These are phyloP conservation scores for Wallacemonas sp. DNA, from an alignment of 208 protist genomes.

Conservation along the genomic window DNA sequence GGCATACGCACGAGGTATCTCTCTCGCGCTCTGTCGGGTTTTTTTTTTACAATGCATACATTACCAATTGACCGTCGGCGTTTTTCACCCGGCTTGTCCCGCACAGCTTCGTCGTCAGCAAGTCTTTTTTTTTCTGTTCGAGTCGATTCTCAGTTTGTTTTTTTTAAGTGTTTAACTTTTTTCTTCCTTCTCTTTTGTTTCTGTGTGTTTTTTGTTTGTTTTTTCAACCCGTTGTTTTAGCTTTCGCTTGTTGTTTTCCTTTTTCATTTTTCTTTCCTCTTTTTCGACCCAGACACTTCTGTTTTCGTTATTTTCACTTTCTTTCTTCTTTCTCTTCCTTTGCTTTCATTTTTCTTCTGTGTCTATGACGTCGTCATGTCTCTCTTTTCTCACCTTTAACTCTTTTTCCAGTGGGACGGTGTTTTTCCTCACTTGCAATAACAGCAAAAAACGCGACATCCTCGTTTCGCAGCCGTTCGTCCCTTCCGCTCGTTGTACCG, in stretches of 20 bases:
- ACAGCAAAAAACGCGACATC: too few species aligned
- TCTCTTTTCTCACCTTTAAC: slow-evolving; percentile 14
- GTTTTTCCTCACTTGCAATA: too few species aligned
- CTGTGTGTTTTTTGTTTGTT: slow-evolving; percentile 1
- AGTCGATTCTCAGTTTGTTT: slow-evolving; percentile 8
- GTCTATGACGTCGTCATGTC: not conserved
- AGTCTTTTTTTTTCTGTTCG: slow-evolving; percentile 10
- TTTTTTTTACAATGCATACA: not conserved
- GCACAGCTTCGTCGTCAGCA: too few species aligned
- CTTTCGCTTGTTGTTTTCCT: not conserved
- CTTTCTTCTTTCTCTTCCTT: slow-evolving; percentile 13
- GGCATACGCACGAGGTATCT: too few species aligned
- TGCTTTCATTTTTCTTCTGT: slow-evolving; percentile 17
- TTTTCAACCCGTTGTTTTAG: slow-evolving; percentile 1
- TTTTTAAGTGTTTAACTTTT: slow-evolving; percentile 12
- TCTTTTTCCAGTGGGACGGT: slow-evolving; percentile 14
- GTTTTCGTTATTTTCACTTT: slow-evolving; percentile 19
- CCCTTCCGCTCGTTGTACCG: too few species aligned
- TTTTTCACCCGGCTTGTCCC: too few species aligned
- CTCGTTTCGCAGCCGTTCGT: too few species aligned
- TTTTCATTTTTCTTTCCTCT: slow-evolving; percentile 9
- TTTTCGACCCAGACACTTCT: slow-evolving; percentile 1
- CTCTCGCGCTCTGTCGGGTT: not conserved
- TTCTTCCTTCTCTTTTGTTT: slow-evolving; percentile 16
- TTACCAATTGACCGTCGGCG: too few species aligned